These are phyloP conservation scores for Lachancea lanzarotensis DNA, from an alignment of 805 yeast species.

Conservation along the genomic window DNA sequence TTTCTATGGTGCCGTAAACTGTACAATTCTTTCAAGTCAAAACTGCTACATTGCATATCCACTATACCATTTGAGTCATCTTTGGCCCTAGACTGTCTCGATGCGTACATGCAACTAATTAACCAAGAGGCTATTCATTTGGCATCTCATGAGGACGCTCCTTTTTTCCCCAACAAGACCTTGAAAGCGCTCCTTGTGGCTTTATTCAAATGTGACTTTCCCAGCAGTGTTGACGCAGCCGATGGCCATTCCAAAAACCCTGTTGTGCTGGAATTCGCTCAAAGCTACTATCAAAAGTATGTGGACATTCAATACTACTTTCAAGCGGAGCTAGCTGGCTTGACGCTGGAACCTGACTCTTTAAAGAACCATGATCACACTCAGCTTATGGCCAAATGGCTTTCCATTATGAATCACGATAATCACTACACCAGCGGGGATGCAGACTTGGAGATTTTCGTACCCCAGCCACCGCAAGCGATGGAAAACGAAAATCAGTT, in stretches of 20 bases:
- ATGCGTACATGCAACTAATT: constrained; percentile 48
- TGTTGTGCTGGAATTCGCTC: constrained; percentile 49
- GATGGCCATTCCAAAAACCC: constrained; percentile 39
- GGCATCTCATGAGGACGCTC: constrained; percentile 45
- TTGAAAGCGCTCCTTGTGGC: constrained; percentile 39
- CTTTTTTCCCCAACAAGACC: constrained; percentile 55
- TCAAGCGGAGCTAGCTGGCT: constrained; percentile 42
- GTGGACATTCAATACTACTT: constrained; percentile 80
- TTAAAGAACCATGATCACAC: constrained; percentile 20
- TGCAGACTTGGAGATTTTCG: constrained; percentile 35
- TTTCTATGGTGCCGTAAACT: constrained; percentile 57
- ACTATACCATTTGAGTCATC: constrained; percentile 39
- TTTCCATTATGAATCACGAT: constrained; percentile 35
- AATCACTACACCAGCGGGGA: constrained; percentile 28
- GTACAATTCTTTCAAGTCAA: constrained; percentile 47
- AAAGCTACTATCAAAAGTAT: constrained; percentile 46
- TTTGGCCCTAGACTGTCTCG: constrained; percentile 46
- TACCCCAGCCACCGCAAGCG: constrained; percentile 42
- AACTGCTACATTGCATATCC: constrained; percentile 38
- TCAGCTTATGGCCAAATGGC: constrained; percentile 34
- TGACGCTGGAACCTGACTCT: constrained; percentile 12
- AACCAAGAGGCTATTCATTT: constrained; percentile 50
- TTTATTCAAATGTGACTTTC: constrained; percentile 32
- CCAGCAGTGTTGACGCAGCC: constrained; percentile 40
- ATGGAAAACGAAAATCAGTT: constrained; percentile 40